phyloP scores from a whole-genome alignment of 2,329 filamentous ascomycete genomes.

The Diaporthe citriasiana region DNA sequence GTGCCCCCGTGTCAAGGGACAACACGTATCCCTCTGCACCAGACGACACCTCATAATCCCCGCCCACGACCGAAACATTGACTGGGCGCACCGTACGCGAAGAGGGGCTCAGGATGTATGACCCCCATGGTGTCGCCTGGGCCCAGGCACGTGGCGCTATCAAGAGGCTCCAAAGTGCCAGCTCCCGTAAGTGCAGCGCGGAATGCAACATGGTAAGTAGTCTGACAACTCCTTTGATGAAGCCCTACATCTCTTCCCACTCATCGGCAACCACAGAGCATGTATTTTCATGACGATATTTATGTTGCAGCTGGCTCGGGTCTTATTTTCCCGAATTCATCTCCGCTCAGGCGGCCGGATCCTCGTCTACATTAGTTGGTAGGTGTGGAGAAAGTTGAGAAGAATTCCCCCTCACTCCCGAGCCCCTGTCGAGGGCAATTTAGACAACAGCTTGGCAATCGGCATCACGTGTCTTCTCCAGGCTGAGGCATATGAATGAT shows the following conservation, averaged over 20 bases:
- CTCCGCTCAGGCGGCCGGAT: constrained; percentile 11
- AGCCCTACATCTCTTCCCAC: neutral
- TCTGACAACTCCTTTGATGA: constrained; percentile 3
- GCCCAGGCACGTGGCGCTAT: neutral
- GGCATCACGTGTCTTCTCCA: neutral
- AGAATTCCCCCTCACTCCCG: neutral
- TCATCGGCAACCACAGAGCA: neutral
- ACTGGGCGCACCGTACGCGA: constrained; percentile 21
- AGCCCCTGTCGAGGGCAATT: neutral
- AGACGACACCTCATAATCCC: neutral
- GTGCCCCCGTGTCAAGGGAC: constrained; percentile 4
- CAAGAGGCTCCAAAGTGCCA: neutral
- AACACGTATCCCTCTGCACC: neutral
- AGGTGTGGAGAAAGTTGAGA: neutral
- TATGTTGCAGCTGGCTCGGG: constrained; percentile 12
- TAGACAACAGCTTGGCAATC: neutral
- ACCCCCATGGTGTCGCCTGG: constrained; percentile 15
- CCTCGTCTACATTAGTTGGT: neutral
- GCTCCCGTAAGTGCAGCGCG: neutral
- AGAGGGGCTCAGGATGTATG: constrained; percentile 24
- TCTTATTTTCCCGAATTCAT: constrained; percentile 1
- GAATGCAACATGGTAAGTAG: neutral
- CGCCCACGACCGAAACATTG: neutral
- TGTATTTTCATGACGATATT: neutral
- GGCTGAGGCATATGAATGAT: neutral